Evolutionary conservation across 2,329 filamentous ascomycete genomes (phyloP), one percentile per base, ranked within the genome.

Genomic region (Penicillium sp.): DNA sequence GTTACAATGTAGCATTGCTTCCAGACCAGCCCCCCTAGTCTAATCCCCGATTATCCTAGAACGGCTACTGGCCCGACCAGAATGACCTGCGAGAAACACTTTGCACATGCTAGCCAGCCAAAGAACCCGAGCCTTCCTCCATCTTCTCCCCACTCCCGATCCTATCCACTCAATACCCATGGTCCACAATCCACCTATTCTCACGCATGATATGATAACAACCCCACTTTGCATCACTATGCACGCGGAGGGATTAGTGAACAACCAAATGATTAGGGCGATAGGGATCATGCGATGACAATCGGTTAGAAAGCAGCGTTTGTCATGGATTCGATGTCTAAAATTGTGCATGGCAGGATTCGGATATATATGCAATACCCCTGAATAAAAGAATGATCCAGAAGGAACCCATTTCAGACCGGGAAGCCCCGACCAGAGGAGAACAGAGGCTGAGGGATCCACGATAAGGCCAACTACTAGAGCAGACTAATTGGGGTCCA

Each of bases 1-100:
- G 51, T 68, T 69, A 68, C 67, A 66, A 59, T 62, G 66, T 68
- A 57, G 56, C 66, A 68, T 69, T 62, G 63, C 60, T 64, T 63
- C 51, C 42, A 53, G 51, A 42, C 16, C 4, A 25, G 56, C 57
- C 48, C 26, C 57, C 51, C 33, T 40, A 52, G 16, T 35, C 53
- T 33, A 51, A 61, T 56, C 55, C 58, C 52, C 46, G 26, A 48
- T 46, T 45, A 45, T 26, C 49, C 56, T 22, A 28, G 35, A 25
- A 59, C 16, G 46, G 7, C 45, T 26, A 56, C 51, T 57, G 45
- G 57, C 30, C 52, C 51, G 30, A 54, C 28, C 51, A 57, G 43
- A 57, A 61, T 62, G 33, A 43, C 58, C 16, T 19, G 26, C 25
- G 63, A 57, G 51, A 62, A 49, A 55, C 59, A 52, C 55, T 22